Evolutionary conservation across 2,329 filamentous ascomycete species (phyloP), one percentile per base, ranked within the genome.

Genomic region (Aspergillus ruber): DNA sequence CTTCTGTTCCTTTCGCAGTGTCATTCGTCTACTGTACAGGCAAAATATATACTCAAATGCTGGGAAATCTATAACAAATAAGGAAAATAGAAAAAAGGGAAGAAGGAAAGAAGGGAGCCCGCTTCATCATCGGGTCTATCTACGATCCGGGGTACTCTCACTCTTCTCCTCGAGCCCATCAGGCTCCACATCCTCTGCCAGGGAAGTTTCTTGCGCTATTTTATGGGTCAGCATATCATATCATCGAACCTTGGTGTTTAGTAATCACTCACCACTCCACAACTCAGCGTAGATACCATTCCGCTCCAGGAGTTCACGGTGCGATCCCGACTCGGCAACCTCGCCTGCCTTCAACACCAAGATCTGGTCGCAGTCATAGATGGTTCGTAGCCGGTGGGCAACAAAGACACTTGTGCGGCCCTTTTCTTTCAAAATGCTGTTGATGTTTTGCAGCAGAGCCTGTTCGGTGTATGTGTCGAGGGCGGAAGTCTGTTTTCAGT

Each of bases 381-480:
- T 96, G 0, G 93, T 97, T 45, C 91, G 81, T 50, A 98, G 72
- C 15, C 93, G 81, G 68, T 97, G 93, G 6, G 93, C 93, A 4
- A 98, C 86, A 63, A 97, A 97, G 1, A 98, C 88, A 56, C 90
- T 96, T 0, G 93, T 97, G 48, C 90, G 81, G 3, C 76, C 76
- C 73, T 95, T 95, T 61, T 95, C 90, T 57, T 85, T 86, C 46
- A 97, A 74, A 45, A 97, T 93, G 56, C 85, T 85, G 67, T 95
- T 95, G 66, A 97, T 96, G 63, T 96, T 95, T 51, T 84, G 78
- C 74, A 97, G 83, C 43, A 97, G 76, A 1, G 87, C 86, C 69
- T 94, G 88, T 71, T 96, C 91, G 0, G 91, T 96, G 62, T 95
- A 88, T 0, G 91, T 95, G 64, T 96, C 90, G 29, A 96, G 75